phyloP scores from a whole-genome alignment of 2,329 filamentous ascomycete genomes.

The Curvularia verruculosa region DNA sequence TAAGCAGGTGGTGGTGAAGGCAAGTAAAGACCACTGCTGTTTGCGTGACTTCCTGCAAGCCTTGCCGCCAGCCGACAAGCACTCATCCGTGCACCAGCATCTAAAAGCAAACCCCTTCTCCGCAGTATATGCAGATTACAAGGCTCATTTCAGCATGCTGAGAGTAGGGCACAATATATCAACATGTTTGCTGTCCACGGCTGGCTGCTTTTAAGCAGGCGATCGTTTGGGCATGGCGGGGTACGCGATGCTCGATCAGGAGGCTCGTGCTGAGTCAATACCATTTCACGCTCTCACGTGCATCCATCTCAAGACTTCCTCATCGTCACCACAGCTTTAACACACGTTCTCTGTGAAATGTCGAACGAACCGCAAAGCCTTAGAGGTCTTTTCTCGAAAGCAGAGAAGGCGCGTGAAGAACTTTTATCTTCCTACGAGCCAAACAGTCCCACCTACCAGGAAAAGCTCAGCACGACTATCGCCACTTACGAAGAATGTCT shows the following conservation, averaged over 20 bases:
- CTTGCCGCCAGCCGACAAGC: constrained; percentile 21
- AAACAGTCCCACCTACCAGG: constrained; percentile 69
- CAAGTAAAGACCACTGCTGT: constrained; percentile 13
- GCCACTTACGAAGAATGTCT: constrained; percentile 75
- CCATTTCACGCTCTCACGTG: constrained; percentile 36
- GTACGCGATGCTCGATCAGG: constrained; percentile 20
- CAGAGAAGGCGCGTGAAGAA: constrained; percentile 60
- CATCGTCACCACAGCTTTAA: constrained; percentile 5
- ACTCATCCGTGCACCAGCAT: constrained; percentile 11
- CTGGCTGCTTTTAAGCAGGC: constrained; percentile 1
- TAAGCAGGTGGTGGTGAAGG: constrained; percentile 5
- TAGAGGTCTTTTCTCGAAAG: constrained; percentile 60
- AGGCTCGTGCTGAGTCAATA: constrained; percentile 24
- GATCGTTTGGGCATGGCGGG: constrained; percentile 22
- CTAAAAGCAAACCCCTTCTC: neutral
- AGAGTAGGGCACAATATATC: neutral
- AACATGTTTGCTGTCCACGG: neutral
- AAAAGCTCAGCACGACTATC: constrained; percentile 70
- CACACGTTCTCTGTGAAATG: constrained; percentile 19
- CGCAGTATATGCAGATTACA: neutral
- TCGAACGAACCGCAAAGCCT: constrained; percentile 61
- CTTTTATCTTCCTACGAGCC: constrained; percentile 70
- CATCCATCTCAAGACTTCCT: constrained; percentile 6
- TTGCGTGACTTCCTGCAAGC: constrained; percentile 17
- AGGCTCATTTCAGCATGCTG: constrained; percentile 1